Percentiles rank a stretch among this genome's conserved stretches.
Evolutionary conservation across 2,329 filamentous ascomycete species (phyloP).

Genomic region (Claviceps quebecensis): DNA sequence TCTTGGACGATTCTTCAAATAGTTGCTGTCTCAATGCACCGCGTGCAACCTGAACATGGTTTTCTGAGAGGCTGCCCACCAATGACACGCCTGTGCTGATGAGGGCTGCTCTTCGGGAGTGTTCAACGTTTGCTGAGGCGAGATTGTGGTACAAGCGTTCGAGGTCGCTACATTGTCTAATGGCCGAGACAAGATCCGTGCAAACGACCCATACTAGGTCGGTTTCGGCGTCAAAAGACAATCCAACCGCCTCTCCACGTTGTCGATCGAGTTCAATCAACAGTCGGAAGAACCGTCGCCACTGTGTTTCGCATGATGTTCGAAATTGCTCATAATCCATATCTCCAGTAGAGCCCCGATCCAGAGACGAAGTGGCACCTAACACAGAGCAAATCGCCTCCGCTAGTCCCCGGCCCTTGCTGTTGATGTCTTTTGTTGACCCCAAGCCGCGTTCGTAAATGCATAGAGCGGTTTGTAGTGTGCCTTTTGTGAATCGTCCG

Average conservation of each 20-base stretch:
- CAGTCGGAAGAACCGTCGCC: conserved; percentile 80
- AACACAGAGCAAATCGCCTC: conserved; percentile 66
- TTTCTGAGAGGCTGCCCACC: conserved; percentile 53
- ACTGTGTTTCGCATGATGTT: conserved; percentile 63
- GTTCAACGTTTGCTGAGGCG: conserved; percentile 34
- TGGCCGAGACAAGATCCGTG: conserved; percentile 64
- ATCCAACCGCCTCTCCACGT: conserved; percentile 64
- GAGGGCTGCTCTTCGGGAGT: conserved; percentile 44
- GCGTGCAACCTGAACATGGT: conserved; percentile 53
- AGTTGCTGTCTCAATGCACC: conserved; percentile 58
- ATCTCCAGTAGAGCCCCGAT: conserved; percentile 44
- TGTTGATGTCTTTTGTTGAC: conserved; percentile 18
- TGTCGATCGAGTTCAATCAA: conserved; percentile 76
- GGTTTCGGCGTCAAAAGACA: conserved; percentile 57
- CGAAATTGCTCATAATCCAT: conserved; percentile 68
- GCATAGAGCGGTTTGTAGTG: conserved; percentile 67
- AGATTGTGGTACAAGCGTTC: conserved; percentile 65
- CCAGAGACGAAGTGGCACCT: conserved; percentile 52
- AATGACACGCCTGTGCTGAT: conserved; percentile 58
- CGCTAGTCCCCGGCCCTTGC: conserved; percentile 45
- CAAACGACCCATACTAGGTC: conserved; percentile 74
- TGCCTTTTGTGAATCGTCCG: conserved; percentile 64
- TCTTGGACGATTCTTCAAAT: conserved; percentile 56
- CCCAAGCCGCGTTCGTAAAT: conserved; percentile 60
- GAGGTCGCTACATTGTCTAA: conserved; percentile 65